phyloP scores from a whole-genome alignment of 495 filamentous ascomycete species.

The Penicillium tannophilum region DNA sequence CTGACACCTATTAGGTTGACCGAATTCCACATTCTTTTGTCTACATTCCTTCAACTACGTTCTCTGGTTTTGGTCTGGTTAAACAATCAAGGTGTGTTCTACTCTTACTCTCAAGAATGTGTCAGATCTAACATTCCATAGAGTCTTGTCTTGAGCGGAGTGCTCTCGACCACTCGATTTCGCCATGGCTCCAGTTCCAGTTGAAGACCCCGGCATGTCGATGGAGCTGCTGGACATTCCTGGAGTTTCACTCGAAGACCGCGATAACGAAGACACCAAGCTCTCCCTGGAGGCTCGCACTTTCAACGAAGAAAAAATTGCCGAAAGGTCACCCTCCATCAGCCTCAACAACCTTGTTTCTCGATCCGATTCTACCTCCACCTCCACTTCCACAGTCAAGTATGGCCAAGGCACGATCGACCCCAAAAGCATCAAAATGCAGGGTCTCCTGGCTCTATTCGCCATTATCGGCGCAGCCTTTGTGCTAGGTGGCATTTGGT shows the following conservation, averaged over 20 bases:
- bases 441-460: slow-evolving; percentile 79
- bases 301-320: slow-evolving; percentile 3
- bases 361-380: slow-evolving; percentile 27
- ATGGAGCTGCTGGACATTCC: slow-evolving; percentile 14
- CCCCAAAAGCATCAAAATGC: slow-evolving; percentile 78
- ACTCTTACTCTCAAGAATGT: slow-evolving; percentile 8
- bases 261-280: not conserved
- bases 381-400: slow-evolving; percentile 21
- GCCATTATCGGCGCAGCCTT: slow-evolving; percentile 79
- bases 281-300: not conserved
- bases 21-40: not conserved
- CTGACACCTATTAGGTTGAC: slow-evolving; percentile 14
- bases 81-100: slow-evolving; percentile 19
- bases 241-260: not conserved
- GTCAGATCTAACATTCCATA: slow-evolving; percentile 14
- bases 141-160: slow-evolving; percentile 41
- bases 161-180: slow-evolving; percentile 40
- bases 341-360: slow-evolving; percentile 21
- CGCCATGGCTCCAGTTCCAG: slow-evolving; percentile 38
- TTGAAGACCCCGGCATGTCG: slow-evolving; percentile 22
- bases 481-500: slow-evolving; percentile 82
- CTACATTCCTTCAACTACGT: slow-evolving; percentile 12
- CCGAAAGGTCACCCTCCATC: slow-evolving; percentile 10
- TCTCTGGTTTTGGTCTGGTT: slow-evolving; percentile 17
- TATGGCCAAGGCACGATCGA: slow-evolving; percentile 57